Base-by-base conservation (phyloP, 441 rosid genomes). In the Euphorbia schlechtendalii region DNA sequence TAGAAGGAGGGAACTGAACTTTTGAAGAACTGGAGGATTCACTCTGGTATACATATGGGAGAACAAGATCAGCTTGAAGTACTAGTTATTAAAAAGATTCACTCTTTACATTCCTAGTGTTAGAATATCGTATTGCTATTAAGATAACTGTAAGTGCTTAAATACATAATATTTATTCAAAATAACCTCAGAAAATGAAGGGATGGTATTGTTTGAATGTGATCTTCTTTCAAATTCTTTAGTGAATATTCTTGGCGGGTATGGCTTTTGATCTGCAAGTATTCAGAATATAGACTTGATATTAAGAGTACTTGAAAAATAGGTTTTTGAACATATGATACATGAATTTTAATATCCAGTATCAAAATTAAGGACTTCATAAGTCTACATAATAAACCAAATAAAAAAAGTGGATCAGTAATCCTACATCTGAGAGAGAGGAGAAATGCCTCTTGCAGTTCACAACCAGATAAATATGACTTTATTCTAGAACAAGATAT, bases 141-240 rank as follows among this genome's bases (percentile, higher is more conserved):
- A n/a, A n/a, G n/a, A n/a, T n/a, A n/a, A n/a, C n/a, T n/a, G n/a
- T n/a, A n/a, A n/a, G 13, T 49, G 11, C 56, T 55, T 58, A 56
- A 27, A 34, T 30, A n/a, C 64, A 56, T 17, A 36, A 43, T 25
- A 24, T 65, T 43, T 30, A 64, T 38, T 15, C 67, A 64, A 63
- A 64, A 68, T 54, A 70, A 86, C 97, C 89, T 83, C 81, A 34
- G 80, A 69, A 56, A 80, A 69, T 45, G 69, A 34, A 73, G 83
- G 67, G 58, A 77, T 66, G 12, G 76, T 59, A 63, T 68, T 74
- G 70, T 71, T 76, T 63, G 81, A 73, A 65, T 64, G 81, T 46
- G 74, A 66, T 71, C 74, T 78, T 71, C 74, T 78, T 65, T 87
- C 86, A 55, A 69, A 74, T 65, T 81, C 78, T 73, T 73, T 78